Base-by-base conservation (phyloP, 2,329 filamentous ascomycete species). In the Penicillium vulpinum region DNA sequence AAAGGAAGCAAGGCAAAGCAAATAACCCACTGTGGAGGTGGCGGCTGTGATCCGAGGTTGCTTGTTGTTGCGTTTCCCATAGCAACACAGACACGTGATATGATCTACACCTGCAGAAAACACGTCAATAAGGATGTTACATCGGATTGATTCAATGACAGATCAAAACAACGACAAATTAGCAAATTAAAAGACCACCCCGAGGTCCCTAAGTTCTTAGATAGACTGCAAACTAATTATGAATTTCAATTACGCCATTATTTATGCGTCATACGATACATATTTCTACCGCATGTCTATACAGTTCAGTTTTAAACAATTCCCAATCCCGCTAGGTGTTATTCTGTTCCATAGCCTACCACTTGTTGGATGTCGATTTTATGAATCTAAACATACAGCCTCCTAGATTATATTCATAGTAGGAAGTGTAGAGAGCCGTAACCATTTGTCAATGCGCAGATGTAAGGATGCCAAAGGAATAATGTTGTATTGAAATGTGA, bases 61-160 rank as follows among this genome's bases (percentile, higher is more conserved):
- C 61, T 64, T 63, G 51, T 59, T 46, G 24, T 54, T 33, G 52
- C 38, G 40, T 50, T 62, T 66, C 57, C 61, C 56, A 60, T 56
- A 44, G 61, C 52, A 61, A 66, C 64, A 4, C 8, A 2, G 5
- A 5, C 54, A 56, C 54, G 39, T 56, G 54, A 52, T 9, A 21
- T 28, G 15, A 39, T 28, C 33, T 28, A 26, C 40, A 16, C 21
- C 40, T 18, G 35, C 18, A 33, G 16, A 15, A 31, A 18, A 44
- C 16, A 51, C 5, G 13, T 28, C 51, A 26, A 53, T 31, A 38
- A 33, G 13, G 22, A 40, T 21, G 10, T 28, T 52, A 38, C 24
- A 38, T 46, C 8, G 2, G 13, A 22, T 43, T 22, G 8, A 35
- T 33, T 7, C 15, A 49, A 26, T 29, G 18, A n/a, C 29, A 35